A percentile compares a stretch with the other conserved stretches of the same genome.
Evolutionary conservation across 1,284 basidiomycete species (phyloP).

Genomic region (Rhodotorula glutinis): DNA sequence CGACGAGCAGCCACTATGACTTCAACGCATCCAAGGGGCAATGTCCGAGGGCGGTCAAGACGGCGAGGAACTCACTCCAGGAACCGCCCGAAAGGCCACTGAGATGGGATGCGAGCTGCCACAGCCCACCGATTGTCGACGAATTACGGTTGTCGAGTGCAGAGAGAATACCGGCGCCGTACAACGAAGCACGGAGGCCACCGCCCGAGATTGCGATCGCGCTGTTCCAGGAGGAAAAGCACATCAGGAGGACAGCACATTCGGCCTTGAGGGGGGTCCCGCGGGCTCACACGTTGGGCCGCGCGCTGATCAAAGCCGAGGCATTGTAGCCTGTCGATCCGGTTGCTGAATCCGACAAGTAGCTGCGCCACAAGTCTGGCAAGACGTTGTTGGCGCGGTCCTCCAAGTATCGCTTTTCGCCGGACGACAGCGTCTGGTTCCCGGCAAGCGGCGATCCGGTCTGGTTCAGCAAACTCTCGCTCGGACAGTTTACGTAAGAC

Average conservation of each 20-base stretch:
- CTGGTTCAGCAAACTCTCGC: constrained; percentile 7
- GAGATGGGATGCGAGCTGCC: constrained; percentile 64
- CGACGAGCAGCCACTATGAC: no score
- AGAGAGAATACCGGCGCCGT: constrained; percentile 59
- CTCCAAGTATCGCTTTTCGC: constrained; percentile 23
- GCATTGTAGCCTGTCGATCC: constrained; percentile 32
- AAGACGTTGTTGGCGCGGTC: constrained; percentile 15
- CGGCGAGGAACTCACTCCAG: constrained; percentile 15
- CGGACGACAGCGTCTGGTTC: constrained; percentile 17
- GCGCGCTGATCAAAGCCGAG: neutral
- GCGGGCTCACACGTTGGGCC: constrained; percentile 11
- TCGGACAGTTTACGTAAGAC: constrained; percentile 15
- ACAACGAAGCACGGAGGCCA: constrained; percentile 61
- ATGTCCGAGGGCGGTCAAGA: no score
- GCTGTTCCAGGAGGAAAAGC: constrained; percentile 8
- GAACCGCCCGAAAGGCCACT: constrained; percentile 59
- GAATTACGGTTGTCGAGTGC: constrained; percentile 62
- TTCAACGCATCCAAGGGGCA: no score
- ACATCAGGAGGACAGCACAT: neutral
- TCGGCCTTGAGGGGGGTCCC: no score
- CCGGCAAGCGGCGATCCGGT: constrained; percentile 18
- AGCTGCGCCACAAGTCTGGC: constrained; percentile 12
- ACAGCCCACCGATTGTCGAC: constrained; percentile 58
- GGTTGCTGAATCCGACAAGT: constrained; percentile 23
- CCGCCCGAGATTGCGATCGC: constrained; percentile 35